A percentile compares a stretch with the other conserved stretches of the same genome.
Evolutionary conservation across 805 yeast genomes (phyloP).

Genomic region (Candida argentea): DNA sequence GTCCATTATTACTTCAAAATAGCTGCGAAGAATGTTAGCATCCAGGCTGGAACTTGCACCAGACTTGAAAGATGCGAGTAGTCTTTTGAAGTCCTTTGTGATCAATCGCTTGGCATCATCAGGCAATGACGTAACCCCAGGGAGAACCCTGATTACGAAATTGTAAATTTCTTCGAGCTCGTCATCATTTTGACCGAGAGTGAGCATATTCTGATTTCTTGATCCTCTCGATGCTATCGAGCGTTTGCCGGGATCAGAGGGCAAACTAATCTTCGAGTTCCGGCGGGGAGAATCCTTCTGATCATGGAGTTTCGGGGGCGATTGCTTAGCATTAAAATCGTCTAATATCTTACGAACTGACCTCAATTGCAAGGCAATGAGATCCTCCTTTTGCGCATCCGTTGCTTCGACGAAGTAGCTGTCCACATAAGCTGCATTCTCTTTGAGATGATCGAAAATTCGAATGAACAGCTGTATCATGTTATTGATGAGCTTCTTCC

Average conservation of each 20-base stretch:
- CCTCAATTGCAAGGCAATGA: conserved; percentile 46
- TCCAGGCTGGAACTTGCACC: conserved; percentile 40
- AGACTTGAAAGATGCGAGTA: conserved; percentile 37
- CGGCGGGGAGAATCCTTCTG: conserved; percentile 15
- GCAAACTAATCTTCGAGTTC: conserved; percentile 10
- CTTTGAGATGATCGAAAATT: conserved; percentile 25
- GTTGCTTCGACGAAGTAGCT: conserved; percentile 43
- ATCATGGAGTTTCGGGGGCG: conserved; percentile 8
- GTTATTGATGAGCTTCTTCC: conserved; percentile 20
- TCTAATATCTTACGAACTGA: conserved; percentile 41
- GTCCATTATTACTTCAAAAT: conserved; percentile 55
- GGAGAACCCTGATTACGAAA: conserved; percentile 27
- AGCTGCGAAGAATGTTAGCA: conserved; percentile 53
- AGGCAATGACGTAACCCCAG: conserved; percentile 21
- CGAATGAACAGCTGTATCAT: conserved; percentile 26
- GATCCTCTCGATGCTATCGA: conserved; percentile 5
- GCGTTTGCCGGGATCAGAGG: not conserved
- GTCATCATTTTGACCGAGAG: conserved; percentile 37
- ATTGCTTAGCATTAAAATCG: conserved; percentile 22
- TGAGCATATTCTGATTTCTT: conserved; percentile 12
- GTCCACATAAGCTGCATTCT: conserved; percentile 24
- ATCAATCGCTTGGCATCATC: conserved; percentile 31
- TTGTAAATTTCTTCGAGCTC: conserved; percentile 27
- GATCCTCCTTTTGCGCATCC: conserved; percentile 40
- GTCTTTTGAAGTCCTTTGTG: conserved; percentile 42